Evolutionary conservation across 192 early-diverging fungal genomes (phyloP).

Genomic region (Coemansia guatemalensis): DNA sequence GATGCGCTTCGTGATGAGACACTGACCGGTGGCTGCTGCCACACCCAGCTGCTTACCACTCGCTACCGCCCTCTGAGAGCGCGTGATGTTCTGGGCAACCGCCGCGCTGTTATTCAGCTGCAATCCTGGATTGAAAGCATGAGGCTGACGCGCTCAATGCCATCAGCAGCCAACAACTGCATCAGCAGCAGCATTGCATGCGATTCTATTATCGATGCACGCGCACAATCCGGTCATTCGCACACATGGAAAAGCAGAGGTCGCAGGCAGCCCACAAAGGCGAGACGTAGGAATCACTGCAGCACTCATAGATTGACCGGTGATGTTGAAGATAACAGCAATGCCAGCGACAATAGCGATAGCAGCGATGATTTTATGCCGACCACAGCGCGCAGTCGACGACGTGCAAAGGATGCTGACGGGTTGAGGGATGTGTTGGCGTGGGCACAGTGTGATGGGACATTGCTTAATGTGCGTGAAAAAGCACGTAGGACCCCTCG

Average conservation of each 20-base stretch:
- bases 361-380: slow-evolving; percentile 50
- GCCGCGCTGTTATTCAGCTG: slow-evolving; percentile 23
- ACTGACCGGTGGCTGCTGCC: not conserved
- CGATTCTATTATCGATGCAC: not conserved
- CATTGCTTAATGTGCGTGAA: slow-evolving; percentile 33
- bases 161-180: slow-evolving; percentile 6
- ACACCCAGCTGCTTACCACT: slow-evolving; percentile 24
- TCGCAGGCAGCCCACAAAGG: not conserved
- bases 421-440: slow-evolving; percentile 30
- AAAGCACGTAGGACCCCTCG: not conserved
- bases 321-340: not conserved
- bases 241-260: slow-evolving; percentile 1
- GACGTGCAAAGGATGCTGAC: slow-evolving; percentile 1
- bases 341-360: slow-evolving; percentile 7
- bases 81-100: slow-evolving; percentile 38
- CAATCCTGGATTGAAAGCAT: slow-evolving; percentile 51
- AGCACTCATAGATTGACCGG: not conserved
- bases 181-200: not conserved
- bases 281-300: not conserved
- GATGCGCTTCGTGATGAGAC: slow-evolving; percentile 8
- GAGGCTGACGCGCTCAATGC: slow-evolving; percentile 28
- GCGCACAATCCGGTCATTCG: slow-evolving; percentile 4
- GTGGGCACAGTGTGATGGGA: slow-evolving; percentile 42
- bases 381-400: not conserved
- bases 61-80: slow-evolving; percentile 38